phyloP scores from a whole-genome alignment of 2,329 filamentous ascomycete species.

The Colletotrichum spaethianum region DNA sequence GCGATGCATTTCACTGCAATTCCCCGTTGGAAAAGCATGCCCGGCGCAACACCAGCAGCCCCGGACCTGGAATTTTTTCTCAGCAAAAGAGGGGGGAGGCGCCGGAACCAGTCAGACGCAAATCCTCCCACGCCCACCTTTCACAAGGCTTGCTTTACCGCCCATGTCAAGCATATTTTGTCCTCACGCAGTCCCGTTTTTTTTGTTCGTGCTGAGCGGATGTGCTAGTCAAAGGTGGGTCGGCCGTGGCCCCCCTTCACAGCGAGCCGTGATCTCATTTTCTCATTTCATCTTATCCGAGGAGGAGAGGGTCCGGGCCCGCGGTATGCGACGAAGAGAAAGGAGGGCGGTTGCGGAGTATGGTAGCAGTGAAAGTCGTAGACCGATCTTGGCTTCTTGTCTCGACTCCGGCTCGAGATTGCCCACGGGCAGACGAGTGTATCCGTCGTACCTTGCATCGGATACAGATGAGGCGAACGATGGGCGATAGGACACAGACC shows the following conservation, averaged over 20 bases:
- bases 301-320: slow-evolving; percentile 11
- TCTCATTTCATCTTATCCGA: slow-evolving; percentile 36
- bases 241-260: slow-evolving; percentile 36
- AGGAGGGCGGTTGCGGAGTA: slow-evolving; percentile 24
- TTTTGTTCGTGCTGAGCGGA: slow-evolving; percentile 26
- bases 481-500: slow-evolving; percentile 39
- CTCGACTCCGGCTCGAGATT: slow-evolving; percentile 13
- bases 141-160: slow-evolving; percentile 57
- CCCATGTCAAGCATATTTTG: slow-evolving; percentile 46
- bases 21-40: slow-evolving; percentile 30
- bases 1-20: slow-evolving; percentile 37
- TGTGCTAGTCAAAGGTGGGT: slow-evolving; percentile 42
- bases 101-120: slow-evolving; percentile 26
- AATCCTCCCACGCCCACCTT: slow-evolving; percentile 49
- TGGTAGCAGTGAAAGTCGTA: slow-evolving; percentile 12
- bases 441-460: slow-evolving; percentile 40
- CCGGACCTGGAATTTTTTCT: slow-evolving; percentile 10
- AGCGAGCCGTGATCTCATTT: slow-evolving; percentile 40
- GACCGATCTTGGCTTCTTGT: slow-evolving; percentile 31
- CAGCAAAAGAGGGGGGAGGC: slow-evolving; percentile 16
- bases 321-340: slow-evolving; percentile 35
- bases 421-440: slow-evolving; percentile 12
- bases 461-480: slow-evolving; percentile 39
- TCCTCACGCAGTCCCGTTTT: slow-evolving; percentile 23
- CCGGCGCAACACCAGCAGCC: slow-evolving; percentile 14